Evolutionary conservation across 345 rosid genomes (phyloP).

Genomic region (Eucalyptus sp.): DNA sequence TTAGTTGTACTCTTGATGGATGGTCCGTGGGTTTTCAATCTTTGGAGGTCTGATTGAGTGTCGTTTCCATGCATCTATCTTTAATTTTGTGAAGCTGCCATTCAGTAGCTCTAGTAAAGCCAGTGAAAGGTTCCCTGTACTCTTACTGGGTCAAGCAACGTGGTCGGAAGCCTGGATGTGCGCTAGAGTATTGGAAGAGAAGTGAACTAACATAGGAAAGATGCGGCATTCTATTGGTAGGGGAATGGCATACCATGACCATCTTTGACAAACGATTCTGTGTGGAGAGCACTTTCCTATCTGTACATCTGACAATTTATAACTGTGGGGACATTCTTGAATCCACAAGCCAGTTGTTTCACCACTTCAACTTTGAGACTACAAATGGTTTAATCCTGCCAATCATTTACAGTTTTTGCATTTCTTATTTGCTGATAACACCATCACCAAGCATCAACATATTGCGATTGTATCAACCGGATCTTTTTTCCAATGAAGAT

Average conservation of each 20-base stretch:
- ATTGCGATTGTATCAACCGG: neutral
- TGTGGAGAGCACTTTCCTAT: neutral
- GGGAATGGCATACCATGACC: neutral
- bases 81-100: neutral
- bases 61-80: neutral
- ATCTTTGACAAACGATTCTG: neutral
- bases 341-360: neutral
- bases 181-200: neutral
- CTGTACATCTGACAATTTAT: neutral
- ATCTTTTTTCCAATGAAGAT: neutral
- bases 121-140: neutral
- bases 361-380: neutral
- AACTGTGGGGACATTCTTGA: neutral
- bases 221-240: neutral
- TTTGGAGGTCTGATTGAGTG: neutral
- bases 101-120: neutral
- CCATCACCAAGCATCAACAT: neutral
- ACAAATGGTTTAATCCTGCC: neutral
- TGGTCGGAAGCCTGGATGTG: neutral
- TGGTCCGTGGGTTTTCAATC: neutral
- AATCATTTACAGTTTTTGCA: neutral
- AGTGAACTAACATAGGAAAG: neutral
- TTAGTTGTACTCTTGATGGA: neutral
- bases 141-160: neutral
- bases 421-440: neutral